A percentile compares a stretch with the other conserved stretches of the same genome.
Evolutionary conservation across 805 yeast genomes (phyloP).

Genomic region (Nakazawaea peltata): DNA sequence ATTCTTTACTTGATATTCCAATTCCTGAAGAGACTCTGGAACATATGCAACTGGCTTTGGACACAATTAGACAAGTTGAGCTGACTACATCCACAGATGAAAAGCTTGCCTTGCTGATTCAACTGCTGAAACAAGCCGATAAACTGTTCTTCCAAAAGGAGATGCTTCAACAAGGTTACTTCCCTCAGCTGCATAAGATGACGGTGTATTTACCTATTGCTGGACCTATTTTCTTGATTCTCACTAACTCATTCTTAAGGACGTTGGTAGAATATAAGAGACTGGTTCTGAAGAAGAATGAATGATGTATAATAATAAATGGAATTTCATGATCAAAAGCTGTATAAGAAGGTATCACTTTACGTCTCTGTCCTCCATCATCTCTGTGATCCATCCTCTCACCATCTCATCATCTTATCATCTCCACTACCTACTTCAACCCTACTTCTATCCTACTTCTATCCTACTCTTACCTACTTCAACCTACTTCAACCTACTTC

Average conservation of each 20-base stretch:
- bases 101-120: constrained; percentile 15
- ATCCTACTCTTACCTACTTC: too few relatives aligned
- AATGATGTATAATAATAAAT: too few relatives aligned
- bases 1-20: constrained; percentile 69
- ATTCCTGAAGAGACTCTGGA: constrained; percentile 66
- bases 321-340: neutral
- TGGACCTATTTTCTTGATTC: constrained; percentile 76
- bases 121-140: constrained; percentile 55
- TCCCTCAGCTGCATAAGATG: constrained; percentile 92
- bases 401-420: too few relatives aligned
- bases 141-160: constrained; percentile 87
- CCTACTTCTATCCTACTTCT: too few relatives aligned
- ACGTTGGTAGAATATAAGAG: constrained; percentile 26
- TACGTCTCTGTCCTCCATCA: too few relatives aligned
- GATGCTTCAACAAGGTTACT: constrained; percentile 91
- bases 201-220: constrained; percentile 88
- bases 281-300: too few relatives aligned
- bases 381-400: too few relatives aligned
- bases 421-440: too few relatives aligned
- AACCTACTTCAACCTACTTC: too few relatives aligned
- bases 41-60: constrained; percentile 47
- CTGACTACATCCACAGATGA: constrained; percentile 26
- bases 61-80: constrained; percentile 26
- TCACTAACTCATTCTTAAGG: constrained; percentile 42
- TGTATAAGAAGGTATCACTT: neutral